A percentile compares a stretch with the other conserved stretches of the same genome.
phyloP scores from a whole-genome alignment of 2,329 filamentous ascomycete genomes.

The Exophiala dermatitidis region DNA sequence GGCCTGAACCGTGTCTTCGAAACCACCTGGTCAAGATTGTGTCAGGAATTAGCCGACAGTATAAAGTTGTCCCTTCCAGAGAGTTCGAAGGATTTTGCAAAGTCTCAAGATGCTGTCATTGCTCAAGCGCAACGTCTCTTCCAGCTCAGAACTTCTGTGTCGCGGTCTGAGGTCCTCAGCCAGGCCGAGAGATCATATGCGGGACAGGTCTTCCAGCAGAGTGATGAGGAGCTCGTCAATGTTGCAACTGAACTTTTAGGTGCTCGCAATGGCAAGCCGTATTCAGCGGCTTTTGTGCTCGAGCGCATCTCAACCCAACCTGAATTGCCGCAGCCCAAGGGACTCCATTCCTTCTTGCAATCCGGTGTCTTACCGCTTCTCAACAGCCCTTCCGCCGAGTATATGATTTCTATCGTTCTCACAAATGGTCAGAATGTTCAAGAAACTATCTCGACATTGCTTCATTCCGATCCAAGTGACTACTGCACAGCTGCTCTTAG shows the following conservation, averaged over 20 bases:
- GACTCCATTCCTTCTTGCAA: constrained; percentile 42
- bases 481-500: constrained; percentile 5
- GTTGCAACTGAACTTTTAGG: constrained; percentile 46
- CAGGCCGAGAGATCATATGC: constrained; percentile 1
- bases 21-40: constrained; percentile 57
- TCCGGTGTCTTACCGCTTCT: constrained; percentile 54
- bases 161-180: constrained; percentile 1
- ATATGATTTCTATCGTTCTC: constrained; percentile 60
- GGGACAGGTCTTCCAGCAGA: constrained; percentile 14
- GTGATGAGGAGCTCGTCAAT: constrained; percentile 32
- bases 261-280: constrained; percentile 57
- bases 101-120: constrained; percentile 63
- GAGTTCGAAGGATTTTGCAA: constrained; percentile 66
- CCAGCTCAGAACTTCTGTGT: constrained; percentile 40
- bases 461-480: constrained; percentile 30
- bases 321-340: background rate
- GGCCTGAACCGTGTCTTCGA: constrained; percentile 39
- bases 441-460: constrained; percentile 33
- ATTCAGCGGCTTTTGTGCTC: constrained; percentile 55
- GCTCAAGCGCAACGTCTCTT: constrained; percentile 64
- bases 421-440: constrained; percentile 33
- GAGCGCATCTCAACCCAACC: constrained; percentile 45
- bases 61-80: constrained; percentile 73
- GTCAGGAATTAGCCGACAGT: constrained; percentile 54
- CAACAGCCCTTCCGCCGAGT: constrained; percentile 59